phyloP scores from a whole-genome alignment of 306 rosid species.

The Alnus glutinosa region DNA sequence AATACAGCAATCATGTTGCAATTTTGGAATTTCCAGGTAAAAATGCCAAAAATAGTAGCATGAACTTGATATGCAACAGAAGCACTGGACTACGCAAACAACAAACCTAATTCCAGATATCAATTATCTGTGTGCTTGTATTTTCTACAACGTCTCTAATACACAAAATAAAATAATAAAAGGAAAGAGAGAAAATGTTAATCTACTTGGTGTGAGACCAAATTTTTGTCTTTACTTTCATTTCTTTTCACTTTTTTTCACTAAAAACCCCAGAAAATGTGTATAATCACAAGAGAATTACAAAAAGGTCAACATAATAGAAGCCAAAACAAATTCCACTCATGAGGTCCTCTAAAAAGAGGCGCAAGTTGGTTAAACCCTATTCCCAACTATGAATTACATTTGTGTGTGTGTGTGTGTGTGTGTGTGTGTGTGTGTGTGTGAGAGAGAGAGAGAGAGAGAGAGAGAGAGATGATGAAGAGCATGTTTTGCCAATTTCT shows the following conservation, averaged over 20 bases:
- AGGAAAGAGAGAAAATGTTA: neutral
- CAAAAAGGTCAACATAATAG: neutral
- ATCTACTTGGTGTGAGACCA: neutral
- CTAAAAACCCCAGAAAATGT: neutral
- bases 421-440: no score
- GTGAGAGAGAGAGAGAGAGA: no score
- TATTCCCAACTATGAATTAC: no score
- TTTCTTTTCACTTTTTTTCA: neutral
- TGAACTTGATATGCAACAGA: neutral
- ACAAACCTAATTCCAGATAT: neutral
- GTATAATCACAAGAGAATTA: neutral
- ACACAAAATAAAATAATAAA: neutral
- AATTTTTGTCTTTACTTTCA: neutral
- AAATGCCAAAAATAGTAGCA: neutral
- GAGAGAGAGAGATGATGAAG: no score
- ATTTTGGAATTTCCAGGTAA: neutral
- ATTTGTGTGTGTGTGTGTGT: no score
- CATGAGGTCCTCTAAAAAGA: neutral
- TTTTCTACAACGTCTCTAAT: neutral
- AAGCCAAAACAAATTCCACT: neutral
- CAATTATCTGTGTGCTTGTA: neutral
- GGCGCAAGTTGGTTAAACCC: neutral
- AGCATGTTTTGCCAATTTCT: no score
- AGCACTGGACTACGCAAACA: neutral
- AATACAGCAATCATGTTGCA: neutral